A percentile compares a stretch with the other conserved stretches of the same genome.
Evolutionary conservation across 768 basidiomycete genomes (phyloP).

Genomic region (Trametes meyenii): DNA sequence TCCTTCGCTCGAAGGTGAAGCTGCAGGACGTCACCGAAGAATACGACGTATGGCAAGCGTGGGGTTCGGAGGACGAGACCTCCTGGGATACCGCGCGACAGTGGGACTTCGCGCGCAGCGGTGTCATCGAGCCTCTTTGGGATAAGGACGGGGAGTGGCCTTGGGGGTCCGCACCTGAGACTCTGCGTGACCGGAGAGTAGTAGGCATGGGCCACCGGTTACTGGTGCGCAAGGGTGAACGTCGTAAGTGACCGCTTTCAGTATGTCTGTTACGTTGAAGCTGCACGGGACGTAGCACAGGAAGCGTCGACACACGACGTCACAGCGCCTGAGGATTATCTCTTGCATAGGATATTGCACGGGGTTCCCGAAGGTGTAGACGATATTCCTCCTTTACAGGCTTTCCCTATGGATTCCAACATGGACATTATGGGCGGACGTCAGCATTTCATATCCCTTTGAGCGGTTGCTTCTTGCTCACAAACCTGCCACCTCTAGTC

Average conservation of each 20-base stretch:
- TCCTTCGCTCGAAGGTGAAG: constrained; percentile 88
- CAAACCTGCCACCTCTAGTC: constrained; percentile 46
- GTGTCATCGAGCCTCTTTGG: constrained; percentile 81
- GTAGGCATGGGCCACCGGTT: constrained; percentile 79
- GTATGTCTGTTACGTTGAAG: constrained; percentile 5
- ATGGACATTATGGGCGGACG: constrained; percentile 93
- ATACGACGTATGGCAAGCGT: constrained; percentile 82
- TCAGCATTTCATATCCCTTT: constrained; percentile 45
- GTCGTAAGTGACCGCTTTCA: constrained; percentile 57
- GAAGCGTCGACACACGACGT: constrained; percentile 61
- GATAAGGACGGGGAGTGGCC: constrained; percentile 47
- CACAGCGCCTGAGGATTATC: constrained; percentile 58
- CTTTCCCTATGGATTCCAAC: constrained; percentile 94
- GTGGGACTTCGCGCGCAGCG: constrained; percentile 68
- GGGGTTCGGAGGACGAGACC: constrained; percentile 54
- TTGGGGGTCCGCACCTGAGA: constrained; percentile 59
- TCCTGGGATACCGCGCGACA: constrained; percentile 44
- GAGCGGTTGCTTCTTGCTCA: not conserved
- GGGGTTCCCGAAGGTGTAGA: constrained; percentile 86
- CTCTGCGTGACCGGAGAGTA: constrained; percentile 66
- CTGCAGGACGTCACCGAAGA: constrained; percentile 76
- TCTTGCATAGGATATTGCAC: constrained; percentile 73
- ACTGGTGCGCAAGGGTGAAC: constrained; percentile 68
- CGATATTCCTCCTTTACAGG: constrained; percentile 76
- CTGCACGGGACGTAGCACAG: constrained; percentile 43